Evolutionary conservation across 1,139 yeast species (phyloP).

Genomic region (Suhomyces bolitotheri): DNA sequence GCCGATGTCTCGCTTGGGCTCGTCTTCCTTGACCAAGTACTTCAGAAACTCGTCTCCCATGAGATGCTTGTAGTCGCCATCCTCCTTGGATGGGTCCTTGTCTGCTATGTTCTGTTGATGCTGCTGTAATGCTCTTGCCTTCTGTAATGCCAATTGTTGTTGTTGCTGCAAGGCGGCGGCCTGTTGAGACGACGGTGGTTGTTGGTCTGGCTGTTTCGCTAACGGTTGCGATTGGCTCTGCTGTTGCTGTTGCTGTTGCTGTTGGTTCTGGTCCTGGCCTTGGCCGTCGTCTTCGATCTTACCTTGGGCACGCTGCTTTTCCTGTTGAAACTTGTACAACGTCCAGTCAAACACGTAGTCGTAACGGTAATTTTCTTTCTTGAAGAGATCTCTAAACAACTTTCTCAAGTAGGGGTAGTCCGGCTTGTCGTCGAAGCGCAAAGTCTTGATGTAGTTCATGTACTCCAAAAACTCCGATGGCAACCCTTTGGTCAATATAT

Average conservation of each 20-base stretch:
- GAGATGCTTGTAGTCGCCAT: conserved; percentile 3
- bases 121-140: conserved; percentile 14
- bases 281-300: conserved; percentile 27
- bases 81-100: conserved; percentile 4
- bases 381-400: conserved; percentile 84
- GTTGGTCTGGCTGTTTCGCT: conserved; percentile 7
- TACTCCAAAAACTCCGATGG: conserved; percentile 90
- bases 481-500: conserved; percentile 84
- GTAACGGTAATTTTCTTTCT: conserved; percentile 85
- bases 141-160: conserved; percentile 12
- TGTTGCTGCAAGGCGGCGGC: conserved; percentile 10
- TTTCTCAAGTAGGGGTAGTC: conserved; percentile 89
- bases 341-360: conserved; percentile 99
- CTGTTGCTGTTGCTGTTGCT: conserved; percentile 17
- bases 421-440: conserved; percentile 95
- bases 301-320: conserved; percentile 57
- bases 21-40: conserved; percentile 5
- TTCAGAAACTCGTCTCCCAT: conserved; percentile 9
- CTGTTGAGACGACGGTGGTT: conserved; percentile 8
- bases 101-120: conserved; percentile 9
- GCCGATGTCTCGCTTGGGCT: conserved; percentile 3
- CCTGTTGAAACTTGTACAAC: conserved; percentile 72
- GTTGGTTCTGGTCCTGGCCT: conserved; percentile 22
- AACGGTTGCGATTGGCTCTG: conserved; percentile 8
- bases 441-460: conserved; percentile 83